Base-by-base conservation (phyloP, 2,329 filamentous ascomycete genomes). In the Fusarium denticulatum region DNA sequence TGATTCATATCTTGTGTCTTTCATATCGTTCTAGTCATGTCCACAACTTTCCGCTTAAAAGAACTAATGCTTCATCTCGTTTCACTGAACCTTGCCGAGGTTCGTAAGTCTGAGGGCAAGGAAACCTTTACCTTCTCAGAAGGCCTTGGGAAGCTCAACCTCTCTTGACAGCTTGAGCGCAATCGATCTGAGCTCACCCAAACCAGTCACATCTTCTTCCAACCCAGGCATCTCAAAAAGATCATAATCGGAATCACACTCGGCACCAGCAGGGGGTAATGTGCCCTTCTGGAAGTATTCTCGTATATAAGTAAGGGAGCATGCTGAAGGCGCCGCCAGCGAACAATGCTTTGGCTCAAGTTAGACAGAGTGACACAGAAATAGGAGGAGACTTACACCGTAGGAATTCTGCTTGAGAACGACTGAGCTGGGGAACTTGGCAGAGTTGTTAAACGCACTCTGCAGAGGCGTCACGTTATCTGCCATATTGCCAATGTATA, bases 391-490 rank as follows among this genome's bases (percentile, higher is more conserved):
- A 79, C 85, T 79, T 81, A 87, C 86, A 9, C 87, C 87, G 45
- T 86, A 88, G 2, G 85, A 84, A 49, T 88, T 85, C 72, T 88
- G 86, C 18, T 84, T 81, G 32, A 89, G 76, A 11, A 89, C 79
- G 1, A 83, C 81, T 0, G 86, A 87, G 20, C 81, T 83, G 0
- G 81, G 81, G 57, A 88, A 88, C 1, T 82, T 80, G 6, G 77
- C 79, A 22, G 79, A 84, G 79, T 85, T 85, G 64, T 84, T 85
- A n/a, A 80, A 66, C 9, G 86, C 85, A 67, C 84, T 86, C 24
- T 82, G 72, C 6, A 84, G 73, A 24, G 86, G 86, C n/a, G 86
- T 87, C 30, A 87, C 81, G 46, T 86, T 87, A 69, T 88, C 86
- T 20, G 82, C 82, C 36, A 79, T 73, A 67, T 86, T 86, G 15